Percentiles rank a stretch among this genome's conserved stretches.
Evolutionary conservation across 2,329 filamentous ascomycete genomes (phyloP).

Genomic region (Aspergillus neoniger): DNA sequence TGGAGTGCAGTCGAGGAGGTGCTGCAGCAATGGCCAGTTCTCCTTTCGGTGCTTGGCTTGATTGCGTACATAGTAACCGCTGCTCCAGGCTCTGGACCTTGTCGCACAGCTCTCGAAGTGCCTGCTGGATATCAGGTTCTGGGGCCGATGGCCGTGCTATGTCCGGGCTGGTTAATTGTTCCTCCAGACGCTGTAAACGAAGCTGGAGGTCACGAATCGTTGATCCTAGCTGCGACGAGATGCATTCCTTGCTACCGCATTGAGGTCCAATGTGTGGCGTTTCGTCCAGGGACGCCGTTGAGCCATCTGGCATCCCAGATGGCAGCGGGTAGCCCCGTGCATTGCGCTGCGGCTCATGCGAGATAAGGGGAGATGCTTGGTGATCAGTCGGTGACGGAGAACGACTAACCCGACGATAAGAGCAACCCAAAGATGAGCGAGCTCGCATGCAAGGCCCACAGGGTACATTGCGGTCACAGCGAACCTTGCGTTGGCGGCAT

Average conservation of each 20-base stretch:
- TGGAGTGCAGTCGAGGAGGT: constrained; percentile 11
- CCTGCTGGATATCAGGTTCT: background rate
- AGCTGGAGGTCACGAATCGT: constrained; percentile 6
- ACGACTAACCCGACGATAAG: constrained; percentile 20
- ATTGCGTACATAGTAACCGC: background rate
- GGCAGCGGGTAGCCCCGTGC: background rate
- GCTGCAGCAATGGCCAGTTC: constrained; percentile 1
- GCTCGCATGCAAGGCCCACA: constrained; percentile 30
- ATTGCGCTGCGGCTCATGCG: constrained; percentile 4
- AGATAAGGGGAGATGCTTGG: constrained; percentile 8
- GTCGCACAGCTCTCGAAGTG: constrained; percentile 10
- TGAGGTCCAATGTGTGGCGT: background rate
- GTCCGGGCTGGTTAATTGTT: background rate
- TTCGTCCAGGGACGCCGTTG: background rate
- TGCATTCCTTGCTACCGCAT: background rate
- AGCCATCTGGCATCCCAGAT: background rate
- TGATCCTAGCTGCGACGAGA: background rate
- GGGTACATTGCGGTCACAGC: constrained; percentile 31
- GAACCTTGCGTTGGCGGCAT: constrained; percentile 34
- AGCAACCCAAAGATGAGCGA: constrained; percentile 25
- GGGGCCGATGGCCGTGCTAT: background rate
- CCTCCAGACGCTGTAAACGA: constrained; percentile 13
- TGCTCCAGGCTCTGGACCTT: constrained; percentile 12
- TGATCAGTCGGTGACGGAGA: background rate
- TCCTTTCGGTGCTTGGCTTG: background rate